These are phyloP conservation scores for Rhazya stricta DNA, from an alignment of 257 asterid genomes.

Conservation along the genomic window DNA sequence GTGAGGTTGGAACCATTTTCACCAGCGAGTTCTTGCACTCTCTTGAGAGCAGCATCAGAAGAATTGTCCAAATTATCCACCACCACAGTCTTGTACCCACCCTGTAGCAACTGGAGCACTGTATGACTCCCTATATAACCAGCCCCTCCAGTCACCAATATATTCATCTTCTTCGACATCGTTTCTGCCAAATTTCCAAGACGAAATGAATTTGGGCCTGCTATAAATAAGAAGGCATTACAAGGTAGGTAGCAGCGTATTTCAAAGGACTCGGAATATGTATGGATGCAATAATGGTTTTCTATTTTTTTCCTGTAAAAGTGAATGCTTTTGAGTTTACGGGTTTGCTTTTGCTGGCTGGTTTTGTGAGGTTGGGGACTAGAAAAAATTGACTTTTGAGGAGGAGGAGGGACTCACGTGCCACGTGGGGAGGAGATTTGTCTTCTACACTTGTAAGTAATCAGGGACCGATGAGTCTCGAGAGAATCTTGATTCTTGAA, in stretches of 20 bases:
- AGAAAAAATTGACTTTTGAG: neutral
- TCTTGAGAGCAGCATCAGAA: slow-evolving; percentile 53
- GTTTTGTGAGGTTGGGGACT: neutral
- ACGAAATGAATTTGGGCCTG: no score
- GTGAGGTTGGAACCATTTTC: slow-evolving; percentile 51
- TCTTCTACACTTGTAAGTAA: neutral
- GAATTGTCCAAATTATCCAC: slow-evolving; percentile 92
- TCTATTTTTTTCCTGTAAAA: neutral
- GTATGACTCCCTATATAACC: slow-evolving; percentile 76
- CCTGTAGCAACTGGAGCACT: slow-evolving; percentile 71
- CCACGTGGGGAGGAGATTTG: slow-evolving; percentile 16
- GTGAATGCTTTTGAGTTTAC: no score
- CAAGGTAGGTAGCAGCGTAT: neutral
- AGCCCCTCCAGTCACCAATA: slow-evolving; percentile 66
- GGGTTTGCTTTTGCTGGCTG: neutral
- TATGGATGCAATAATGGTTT: neutral
- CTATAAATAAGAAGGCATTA: neutral
- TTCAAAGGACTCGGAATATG: neutral
- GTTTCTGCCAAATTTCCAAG: neutral
- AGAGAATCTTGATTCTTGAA: neutral
- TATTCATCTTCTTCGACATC: slow-evolving; percentile 42
- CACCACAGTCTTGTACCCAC: slow-evolving; percentile 67
- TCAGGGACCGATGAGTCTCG: neutral
- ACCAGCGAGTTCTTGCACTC: slow-evolving; percentile 74
- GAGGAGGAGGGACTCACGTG: slow-evolving; percentile 7